Percentiles rank a stretch among this genome's conserved stretches.
These are phyloP conservation scores for Entamoeba moshkovskii DNA, from an alignment of 208 protist genomes.

Conservation along the genomic window DNA sequence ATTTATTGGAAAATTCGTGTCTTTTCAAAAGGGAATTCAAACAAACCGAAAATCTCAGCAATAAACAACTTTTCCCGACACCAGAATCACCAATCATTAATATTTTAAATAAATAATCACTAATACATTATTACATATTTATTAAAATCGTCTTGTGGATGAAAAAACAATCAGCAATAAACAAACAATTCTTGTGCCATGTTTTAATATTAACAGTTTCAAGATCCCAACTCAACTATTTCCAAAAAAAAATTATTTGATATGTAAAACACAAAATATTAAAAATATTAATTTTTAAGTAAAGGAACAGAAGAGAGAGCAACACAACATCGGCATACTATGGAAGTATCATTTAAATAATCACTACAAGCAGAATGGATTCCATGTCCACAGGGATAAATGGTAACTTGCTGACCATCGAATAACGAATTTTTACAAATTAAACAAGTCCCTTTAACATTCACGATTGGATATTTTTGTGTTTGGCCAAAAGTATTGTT, in stretches of 20 bases:
- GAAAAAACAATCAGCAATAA: neutral
- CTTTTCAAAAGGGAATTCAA: no score
- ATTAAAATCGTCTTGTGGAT: neutral
- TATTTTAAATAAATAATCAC: neutral
- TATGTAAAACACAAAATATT: no score
- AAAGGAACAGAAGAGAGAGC: no score
- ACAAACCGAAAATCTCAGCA: neutral
- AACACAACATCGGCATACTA: neutral
- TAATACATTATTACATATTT: neutral
- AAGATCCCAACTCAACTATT: no score
- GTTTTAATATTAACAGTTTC: neutral
- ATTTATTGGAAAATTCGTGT: no score
- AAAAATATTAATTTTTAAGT: no score
- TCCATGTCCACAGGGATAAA: neutral
- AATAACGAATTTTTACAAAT: neutral
- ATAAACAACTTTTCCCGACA: neutral
- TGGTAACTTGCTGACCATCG: neutral
- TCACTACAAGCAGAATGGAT: neutral
- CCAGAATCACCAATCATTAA: neutral
- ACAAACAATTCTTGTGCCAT: neutral
- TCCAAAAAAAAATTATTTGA: no score
- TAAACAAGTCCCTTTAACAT: neutral
- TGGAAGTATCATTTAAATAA: neutral
- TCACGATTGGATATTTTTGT: neutral
- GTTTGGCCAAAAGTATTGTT: neutral